Evolutionary conservation across 208 protist species (phyloP).

Genomic region (Jaenimonas drosophilae): DNA sequence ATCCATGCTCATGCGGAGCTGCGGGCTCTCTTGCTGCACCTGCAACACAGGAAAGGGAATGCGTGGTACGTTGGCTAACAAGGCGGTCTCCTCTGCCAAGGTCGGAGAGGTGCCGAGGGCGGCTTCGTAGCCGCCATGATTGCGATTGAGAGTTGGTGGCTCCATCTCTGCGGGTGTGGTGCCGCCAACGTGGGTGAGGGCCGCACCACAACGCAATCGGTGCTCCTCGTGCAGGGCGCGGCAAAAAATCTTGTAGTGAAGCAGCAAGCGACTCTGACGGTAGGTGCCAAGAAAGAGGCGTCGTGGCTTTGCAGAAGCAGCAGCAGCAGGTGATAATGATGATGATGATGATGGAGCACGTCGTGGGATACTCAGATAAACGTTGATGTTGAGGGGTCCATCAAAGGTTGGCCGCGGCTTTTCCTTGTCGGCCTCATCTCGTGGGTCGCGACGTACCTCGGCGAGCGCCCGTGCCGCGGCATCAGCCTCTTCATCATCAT

Average conservation of each 20-base stretch:
- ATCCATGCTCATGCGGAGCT: conserved; percentile 9
- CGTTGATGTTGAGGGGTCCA: conserved; percentile 31
- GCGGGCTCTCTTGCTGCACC: conserved; percentile 24
- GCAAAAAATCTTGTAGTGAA: conserved; percentile 78
- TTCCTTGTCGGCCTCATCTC: not conserved
- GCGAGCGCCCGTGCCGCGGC: not conserved
- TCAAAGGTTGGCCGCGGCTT: conserved; percentile 13
- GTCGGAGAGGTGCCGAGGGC: not conserved
- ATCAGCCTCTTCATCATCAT: conserved; percentile 3
- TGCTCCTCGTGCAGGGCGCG: conserved; percentile 60
- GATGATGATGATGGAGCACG: not conserved
- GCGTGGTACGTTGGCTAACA: conserved; percentile 19
- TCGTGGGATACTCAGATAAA: conserved; percentile 8
- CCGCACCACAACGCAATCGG: conserved; percentile 12
- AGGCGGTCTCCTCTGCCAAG: not conserved
- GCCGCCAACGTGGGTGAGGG: conserved; percentile 7
- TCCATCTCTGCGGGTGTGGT: too few relatives aligned
- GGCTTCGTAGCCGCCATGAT: not conserved
- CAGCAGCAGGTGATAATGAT: not conserved
- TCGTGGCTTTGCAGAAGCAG: not conserved
- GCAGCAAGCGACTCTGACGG: conserved; percentile 61
- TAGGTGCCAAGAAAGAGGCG: conserved; percentile 49
- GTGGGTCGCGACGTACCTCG: not conserved
- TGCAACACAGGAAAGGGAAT: conserved; percentile 46
- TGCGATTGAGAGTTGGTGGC: too few relatives aligned